A percentile compares a stretch with the other conserved stretches of the same genome.
These are phyloP conservation scores for Ceratobasidium sp. DNA, from an alignment of 1,284 basidiomycete genomes.

Conservation along the genomic window DNA sequence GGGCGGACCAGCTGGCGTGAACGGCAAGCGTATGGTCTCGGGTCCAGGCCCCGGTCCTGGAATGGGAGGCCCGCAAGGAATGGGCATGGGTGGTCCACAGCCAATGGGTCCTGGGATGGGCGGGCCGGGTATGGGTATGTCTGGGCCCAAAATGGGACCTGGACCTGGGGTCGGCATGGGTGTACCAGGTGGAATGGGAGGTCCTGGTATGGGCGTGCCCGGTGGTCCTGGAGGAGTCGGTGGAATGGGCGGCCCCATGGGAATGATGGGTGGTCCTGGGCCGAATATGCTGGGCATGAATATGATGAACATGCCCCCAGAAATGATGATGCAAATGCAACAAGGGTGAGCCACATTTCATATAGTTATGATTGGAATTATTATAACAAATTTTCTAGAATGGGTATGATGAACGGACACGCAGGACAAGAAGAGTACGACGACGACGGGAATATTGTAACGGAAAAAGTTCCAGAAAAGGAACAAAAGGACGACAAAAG, in stretches of 20 bases:
- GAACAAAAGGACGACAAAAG: conserved; percentile 26
- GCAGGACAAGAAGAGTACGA: conserved; percentile 37
- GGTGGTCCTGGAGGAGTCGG: conserved; percentile 15
- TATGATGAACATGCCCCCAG: conserved; percentile 42
- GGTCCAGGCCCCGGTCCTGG: conserved; percentile 51
- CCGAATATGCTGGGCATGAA: conserved; percentile 42
- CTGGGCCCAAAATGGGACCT: conserved; percentile 23
- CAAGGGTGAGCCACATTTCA: conserved; percentile 6
- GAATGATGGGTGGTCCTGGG: conserved; percentile 49
- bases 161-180: conserved; percentile 11
- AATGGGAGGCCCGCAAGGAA: conserved; percentile 54
- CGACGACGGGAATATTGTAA: conserved; percentile 4
- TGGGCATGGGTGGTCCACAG: conserved; percentile 53
- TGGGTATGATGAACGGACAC: conserved; percentile 34
- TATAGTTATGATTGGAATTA: not conserved
- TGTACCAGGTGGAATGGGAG: conserved; percentile 38
- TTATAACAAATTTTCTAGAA: not conserved
- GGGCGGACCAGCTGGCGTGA: conserved; percentile 59
- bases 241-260: conserved; percentile 36
- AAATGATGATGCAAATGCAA: conserved; percentile 38
- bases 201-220: conserved; percentile 44
- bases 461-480: conserved; percentile 14
- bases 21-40: conserved; percentile 49
- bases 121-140: conserved; percentile 43
- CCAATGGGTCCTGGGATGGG: conserved; percentile 43